These are phyloP conservation scores for Cryoendolithus antarcticus DNA, from an alignment of 2,329 filamentous ascomycete species.

Conservation along the genomic window DNA sequence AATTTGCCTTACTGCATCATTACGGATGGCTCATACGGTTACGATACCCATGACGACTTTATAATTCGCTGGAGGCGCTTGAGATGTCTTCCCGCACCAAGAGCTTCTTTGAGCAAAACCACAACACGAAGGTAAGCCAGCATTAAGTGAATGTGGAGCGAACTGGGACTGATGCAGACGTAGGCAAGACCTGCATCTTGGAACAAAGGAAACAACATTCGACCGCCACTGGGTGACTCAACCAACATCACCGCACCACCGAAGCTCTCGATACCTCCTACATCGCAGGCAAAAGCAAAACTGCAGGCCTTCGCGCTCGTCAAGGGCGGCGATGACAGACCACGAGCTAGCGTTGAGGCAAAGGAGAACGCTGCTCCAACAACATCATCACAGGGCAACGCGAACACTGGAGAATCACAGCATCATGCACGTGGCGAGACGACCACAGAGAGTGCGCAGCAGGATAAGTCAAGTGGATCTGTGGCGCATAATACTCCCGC, in stretches of 20 bases:
- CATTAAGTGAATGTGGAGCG: neutral
- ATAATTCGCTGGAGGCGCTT: neutral
- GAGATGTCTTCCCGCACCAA: constrained; percentile 36
- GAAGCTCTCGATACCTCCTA: constrained; percentile 36
- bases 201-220: constrained; percentile 9
- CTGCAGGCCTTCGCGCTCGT: constrained; percentile 43
- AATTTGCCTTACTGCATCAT: neutral
- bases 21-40: neutral
- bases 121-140: constrained; percentile 26
- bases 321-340: constrained; percentile 21
- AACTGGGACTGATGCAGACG: constrained; percentile 2
- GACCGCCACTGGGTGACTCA: constrained; percentile 11
- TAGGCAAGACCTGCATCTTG: constrained; percentile 16
- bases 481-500: constrained; percentile 11
- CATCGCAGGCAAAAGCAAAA: constrained; percentile 41
- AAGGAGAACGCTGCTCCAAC: constrained; percentile 29
- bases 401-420: neutral
- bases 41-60: neutral
- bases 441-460: neutral
- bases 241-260: constrained; percentile 16
- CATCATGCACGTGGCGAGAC: neutral
- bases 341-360: constrained; percentile 15
- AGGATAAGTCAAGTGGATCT: neutral
- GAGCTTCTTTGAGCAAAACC: constrained; percentile 40
- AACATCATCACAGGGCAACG: neutral